Conservation (phyloP, 257 asterid genomes). For the Plantago ovata region DNA sequence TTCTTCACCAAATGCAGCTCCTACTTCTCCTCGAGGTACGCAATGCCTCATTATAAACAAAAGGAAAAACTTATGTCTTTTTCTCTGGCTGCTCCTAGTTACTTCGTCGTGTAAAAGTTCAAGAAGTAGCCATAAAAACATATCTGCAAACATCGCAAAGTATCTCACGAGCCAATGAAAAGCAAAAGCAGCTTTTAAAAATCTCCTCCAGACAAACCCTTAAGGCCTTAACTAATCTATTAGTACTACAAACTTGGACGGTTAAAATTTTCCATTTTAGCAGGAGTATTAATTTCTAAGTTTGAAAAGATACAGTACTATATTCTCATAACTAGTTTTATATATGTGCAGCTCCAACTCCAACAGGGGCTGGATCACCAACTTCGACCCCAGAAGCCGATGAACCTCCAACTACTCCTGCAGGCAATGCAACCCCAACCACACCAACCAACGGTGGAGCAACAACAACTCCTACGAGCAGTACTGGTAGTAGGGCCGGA, state of each 20-base stretch:
- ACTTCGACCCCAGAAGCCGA: slow-evolving; percentile 26
- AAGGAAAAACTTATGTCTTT: too few species aligned
- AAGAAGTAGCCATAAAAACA: too few species aligned
- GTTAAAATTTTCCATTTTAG: too few species aligned
- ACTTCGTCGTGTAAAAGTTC: too few species aligned
- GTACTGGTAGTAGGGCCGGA: slow-evolving; percentile 41
- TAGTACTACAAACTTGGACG: not conserved
- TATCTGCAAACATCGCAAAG: too few species aligned
- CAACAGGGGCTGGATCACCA: slow-evolving; percentile 35
- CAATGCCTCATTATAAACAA: not conserved
- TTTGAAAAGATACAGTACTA: too few species aligned
- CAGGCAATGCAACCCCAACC: slow-evolving; percentile 17
- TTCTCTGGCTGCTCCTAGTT: too few species aligned
- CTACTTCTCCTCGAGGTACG: slow-evolving; percentile 42
- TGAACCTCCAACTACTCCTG: slow-evolving; percentile 29
- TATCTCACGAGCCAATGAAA: too few species aligned
- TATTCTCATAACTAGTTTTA: not conserved
- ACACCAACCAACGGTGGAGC: slow-evolving; percentile 23
- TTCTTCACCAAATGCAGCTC: slow-evolving; percentile 33
- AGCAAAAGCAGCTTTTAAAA: too few species aligned
- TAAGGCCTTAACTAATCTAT: too few species aligned
- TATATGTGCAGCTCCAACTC: slow-evolving; percentile 29
- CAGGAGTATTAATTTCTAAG: too few species aligned
- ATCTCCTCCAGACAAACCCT: too few species aligned
- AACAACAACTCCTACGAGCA: slow-evolving; percentile 29